Evolutionary conservation across 768 basidiomycete species (phyloP), one percentile per base, ranked within the genome.

Genomic region (Suillus lakei): DNA sequence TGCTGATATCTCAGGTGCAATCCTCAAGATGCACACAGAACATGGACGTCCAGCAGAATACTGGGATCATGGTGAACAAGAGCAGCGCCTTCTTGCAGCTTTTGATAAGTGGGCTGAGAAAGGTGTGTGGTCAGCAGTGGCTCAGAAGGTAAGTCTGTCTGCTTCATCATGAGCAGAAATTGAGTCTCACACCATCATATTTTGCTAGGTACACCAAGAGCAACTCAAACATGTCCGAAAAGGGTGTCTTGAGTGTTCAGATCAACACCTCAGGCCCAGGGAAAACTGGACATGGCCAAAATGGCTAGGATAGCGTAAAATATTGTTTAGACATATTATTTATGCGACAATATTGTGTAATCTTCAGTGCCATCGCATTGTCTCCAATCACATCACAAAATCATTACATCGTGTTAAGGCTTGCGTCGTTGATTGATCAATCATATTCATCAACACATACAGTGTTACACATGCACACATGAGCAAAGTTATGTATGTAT

Each of bases 1-100:
- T 1, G 53, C 41, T 1, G 65, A 71, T 44, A 70, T 72, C n/a
- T 66, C 46, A 0, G 54, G 65, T 10, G 39, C 64, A 0, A 46
- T 72, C 26, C 50, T 72, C 7, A 67, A 67, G 32, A 68, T 6
- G 21, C 58, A 30, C 8, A 56, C 70, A 15, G 54, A 61, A 26
- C 60, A 64, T 32, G 53, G 50, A 2, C 10, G 44, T 0, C 60
- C 59, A 4, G 70, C 71, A 0, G 61, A 64, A 10, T 76, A 75
- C 32, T 71, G 69, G 67, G 21, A 28, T 10, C 21, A 65, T 4
- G 38, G 48, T 0, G 69, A 74, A 28, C 74, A 75, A 46, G 70
- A 68, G 36, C 34, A 38, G 5, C 62, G 43, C 4, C 67, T 75
- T 3, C 2, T 41, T 18, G 56, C 50, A 3, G 44, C 44, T n/a